Evolutionary conservation across 129 eudicot genomes (phyloP), one percentile per base, ranked within the genome.

Genomic region (Tagetes erecta): DNA sequence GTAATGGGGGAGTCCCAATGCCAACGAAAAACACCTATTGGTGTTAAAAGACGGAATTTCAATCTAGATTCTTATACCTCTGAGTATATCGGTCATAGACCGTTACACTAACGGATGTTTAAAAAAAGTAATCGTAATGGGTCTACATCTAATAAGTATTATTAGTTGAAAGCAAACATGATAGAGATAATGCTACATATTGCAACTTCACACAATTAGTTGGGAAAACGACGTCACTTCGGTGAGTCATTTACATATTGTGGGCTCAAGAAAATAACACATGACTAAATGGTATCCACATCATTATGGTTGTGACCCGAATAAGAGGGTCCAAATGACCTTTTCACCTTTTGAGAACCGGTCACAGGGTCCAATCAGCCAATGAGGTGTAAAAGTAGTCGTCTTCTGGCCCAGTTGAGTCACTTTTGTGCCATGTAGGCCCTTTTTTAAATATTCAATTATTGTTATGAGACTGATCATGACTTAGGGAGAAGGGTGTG

Each of bases 241-340:
- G 38, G 39, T 58, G 6, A 10, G 8, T 34, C 65, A 58, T 58
- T 58, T 58, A 58, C 65, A 9, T 31, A 31, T 31, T 58, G 65
- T 58, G 40, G 65, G 65, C 65, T 58, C 65, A 33, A 33, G 65
- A 58, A 33, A 58, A 40, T n/a, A 58, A 58, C 40, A 58, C n/a
- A 33, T 58, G 65, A 58, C 65, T 33, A 58, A 33, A 58, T 58
- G 65, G 65, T 33, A 58, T 58, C 65, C 65, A 58, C 65, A 58
- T 56, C 6, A 55, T 55, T 55, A 55, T 13, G 0, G 27, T 20
- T n/a, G 3, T 11, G 31, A 14, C 33, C 34, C 38, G 4, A 34
- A 34, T 33, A 2, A 31, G 13, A 33, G 6, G 65, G 13, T 3
- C 39, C 8, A 8, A 58, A 58, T 58, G 59, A 53, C 59, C 59